Evolutionary conservation across 1,284 basidiomycete species (phyloP).

Genomic region (Phellinidium pouzarii): DNA sequence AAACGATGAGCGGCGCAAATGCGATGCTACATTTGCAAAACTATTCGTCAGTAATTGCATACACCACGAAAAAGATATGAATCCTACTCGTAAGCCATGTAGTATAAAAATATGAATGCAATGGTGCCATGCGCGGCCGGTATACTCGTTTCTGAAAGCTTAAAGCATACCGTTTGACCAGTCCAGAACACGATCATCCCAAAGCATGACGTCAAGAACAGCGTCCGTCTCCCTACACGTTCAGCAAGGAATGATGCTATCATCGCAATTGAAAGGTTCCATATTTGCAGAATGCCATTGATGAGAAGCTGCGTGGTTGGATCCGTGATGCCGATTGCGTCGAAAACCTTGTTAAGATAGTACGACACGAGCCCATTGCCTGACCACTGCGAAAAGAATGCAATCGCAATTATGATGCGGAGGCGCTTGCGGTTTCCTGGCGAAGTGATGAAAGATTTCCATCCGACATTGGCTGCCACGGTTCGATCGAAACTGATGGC

Average conservation of each 20-base stretch:
- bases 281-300: constrained; percentile 49
- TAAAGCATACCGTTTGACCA: constrained; percentile 39
- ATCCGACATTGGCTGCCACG: constrained; percentile 38
- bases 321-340: constrained; percentile 41
- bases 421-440: constrained; percentile 50
- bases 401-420: constrained; percentile 50
- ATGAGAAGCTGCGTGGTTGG: constrained; percentile 51
- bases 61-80: neutral
- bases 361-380: constrained; percentile 51
- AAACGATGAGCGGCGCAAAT: constrained; percentile 50
- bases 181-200: constrained; percentile 39
- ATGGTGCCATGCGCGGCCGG: constrained; percentile 39
- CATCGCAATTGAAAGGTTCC: constrained; percentile 23
- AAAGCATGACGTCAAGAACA: constrained; percentile 20
- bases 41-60: neutral
- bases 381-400: constrained; percentile 61
- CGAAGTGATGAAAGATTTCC: constrained; percentile 42
- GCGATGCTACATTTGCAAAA: constrained; percentile 30
- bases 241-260: constrained; percentile 22
- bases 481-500: constrained; percentile 45
- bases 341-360: constrained; percentile 31
- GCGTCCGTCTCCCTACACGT: constrained; percentile 19
- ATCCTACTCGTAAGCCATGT: constrained; percentile 36
- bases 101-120: constrained; percentile 43
- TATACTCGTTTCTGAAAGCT: constrained; percentile 28